A percentile compares a stretch with the other conserved stretches of the same genome.
These are phyloP conservation scores for Raphanus sativus DNA, from an alignment of 345 rosid species.

Conservation along the genomic window DNA sequence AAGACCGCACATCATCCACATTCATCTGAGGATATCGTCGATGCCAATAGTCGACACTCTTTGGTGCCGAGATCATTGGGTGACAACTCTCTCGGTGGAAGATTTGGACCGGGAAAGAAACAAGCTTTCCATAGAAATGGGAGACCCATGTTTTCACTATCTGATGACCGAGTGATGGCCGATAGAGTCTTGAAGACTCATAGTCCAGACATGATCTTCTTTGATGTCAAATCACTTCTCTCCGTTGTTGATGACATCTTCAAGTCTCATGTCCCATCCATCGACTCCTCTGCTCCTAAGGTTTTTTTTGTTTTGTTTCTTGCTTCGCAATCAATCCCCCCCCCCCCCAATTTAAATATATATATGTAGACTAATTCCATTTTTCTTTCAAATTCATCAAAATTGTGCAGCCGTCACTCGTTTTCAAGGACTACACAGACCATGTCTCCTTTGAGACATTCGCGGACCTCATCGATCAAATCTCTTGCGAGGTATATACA, in stretches of 20 bases:
- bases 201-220: slow-evolving; percentile 55
- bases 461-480: slow-evolving; percentile 59
- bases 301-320: slow-evolving; percentile 40
- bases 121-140: slow-evolving; percentile 44
- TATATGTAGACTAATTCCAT: neutral
- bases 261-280: slow-evolving; percentile 45
- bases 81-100: slow-evolving; percentile 31
- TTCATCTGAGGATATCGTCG: slow-evolving; percentile 16
- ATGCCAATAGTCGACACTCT: slow-evolving; percentile 26
- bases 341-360: slow-evolving; percentile 26
- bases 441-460: slow-evolving; percentile 50
- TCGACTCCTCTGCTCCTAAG: slow-evolving; percentile 36
- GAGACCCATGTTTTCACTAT: slow-evolving; percentile 44
- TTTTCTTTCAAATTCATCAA: neutral
- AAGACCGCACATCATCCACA: slow-evolving; percentile 25
- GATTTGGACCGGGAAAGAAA: slow-evolving; percentile 40
- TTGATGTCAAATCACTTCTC: slow-evolving; percentile 66
- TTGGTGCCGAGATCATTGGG: slow-evolving; percentile 31
- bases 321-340: neutral
- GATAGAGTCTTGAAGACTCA: slow-evolving; percentile 63
- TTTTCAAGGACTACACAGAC: slow-evolving; percentile 44
- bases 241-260: slow-evolving; percentile 69
- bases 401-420: slow-evolving; percentile 32
- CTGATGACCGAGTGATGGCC: slow-evolving; percentile 60
- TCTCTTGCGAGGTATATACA: slow-evolving; percentile 58